phyloP scores from a whole-genome alignment of 345 rosid genomes.

The Eucalyptus sp. region DNA sequence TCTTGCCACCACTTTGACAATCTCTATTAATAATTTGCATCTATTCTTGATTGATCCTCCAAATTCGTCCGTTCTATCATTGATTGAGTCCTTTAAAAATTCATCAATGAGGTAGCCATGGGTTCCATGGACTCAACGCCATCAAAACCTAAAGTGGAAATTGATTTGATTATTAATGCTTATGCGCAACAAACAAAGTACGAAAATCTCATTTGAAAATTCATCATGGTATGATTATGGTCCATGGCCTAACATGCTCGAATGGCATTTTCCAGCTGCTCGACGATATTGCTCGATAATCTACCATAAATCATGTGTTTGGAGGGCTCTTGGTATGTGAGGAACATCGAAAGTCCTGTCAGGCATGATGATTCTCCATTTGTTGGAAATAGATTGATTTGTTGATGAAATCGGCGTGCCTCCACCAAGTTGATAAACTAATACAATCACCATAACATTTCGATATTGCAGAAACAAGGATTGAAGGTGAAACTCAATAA shows the following conservation, averaged over 20 bases:
- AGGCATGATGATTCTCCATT: neutral
- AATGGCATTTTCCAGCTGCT: too few species aligned
- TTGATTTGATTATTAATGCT: neutral
- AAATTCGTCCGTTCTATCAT: neutral
- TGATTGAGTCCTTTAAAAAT: neutral
- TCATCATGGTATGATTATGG: neutral
- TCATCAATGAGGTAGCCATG: slow-evolving; percentile 5
- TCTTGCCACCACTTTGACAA: neutral
- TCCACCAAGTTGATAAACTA: too few species aligned
- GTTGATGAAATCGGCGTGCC: neutral
- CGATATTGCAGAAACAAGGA: too few species aligned
- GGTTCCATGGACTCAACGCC: neutral
- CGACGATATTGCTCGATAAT: too few species aligned
- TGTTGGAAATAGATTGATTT: neutral
- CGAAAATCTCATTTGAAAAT: neutral
- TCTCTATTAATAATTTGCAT: neutral
- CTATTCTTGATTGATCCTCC: neutral
- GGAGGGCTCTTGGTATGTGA: neutral
- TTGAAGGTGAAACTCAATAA: too few species aligned
- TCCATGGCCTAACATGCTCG: neutral
- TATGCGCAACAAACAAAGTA: neutral
- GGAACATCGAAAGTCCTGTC: neutral
- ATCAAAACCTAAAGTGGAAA: neutral
- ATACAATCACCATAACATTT: too few species aligned
- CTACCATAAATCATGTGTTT: neutral